phyloP scores from a whole-genome alignment of 1,284 basidiomycete species.

The Porogramme epimiltina region DNA sequence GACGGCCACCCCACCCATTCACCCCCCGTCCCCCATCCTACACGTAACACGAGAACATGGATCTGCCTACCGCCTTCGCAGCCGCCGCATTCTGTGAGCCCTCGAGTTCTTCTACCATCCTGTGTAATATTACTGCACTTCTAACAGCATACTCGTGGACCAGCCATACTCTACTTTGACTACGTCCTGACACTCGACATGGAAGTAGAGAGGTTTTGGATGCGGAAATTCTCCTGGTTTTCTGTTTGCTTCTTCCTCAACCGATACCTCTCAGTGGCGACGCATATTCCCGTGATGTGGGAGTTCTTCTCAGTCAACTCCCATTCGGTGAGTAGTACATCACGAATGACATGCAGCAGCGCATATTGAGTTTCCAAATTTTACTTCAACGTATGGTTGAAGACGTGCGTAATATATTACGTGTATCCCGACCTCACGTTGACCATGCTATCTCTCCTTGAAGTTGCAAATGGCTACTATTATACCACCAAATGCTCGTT shows the following conservation, averaged over 20 bases:
- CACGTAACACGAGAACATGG: too few relatives aligned
- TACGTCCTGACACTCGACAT: background rate
- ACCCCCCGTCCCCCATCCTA: too few relatives aligned
- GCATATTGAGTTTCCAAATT: slow-evolving; percentile 1
- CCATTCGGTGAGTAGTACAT: background rate
- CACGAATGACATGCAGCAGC: background rate
- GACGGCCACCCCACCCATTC: too few relatives aligned
- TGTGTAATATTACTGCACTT: too few relatives aligned
- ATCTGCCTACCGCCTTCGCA: too few relatives aligned
- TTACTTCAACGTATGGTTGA: slow-evolving; percentile 8
- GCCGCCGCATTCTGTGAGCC: too few relatives aligned
- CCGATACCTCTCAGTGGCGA: slow-evolving; percentile 6
- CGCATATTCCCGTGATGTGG: slow-evolving; percentile 2
- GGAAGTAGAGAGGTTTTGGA: slow-evolving; percentile 3
- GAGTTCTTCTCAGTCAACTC: slow-evolving; percentile 1
- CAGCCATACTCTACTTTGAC: too few relatives aligned
- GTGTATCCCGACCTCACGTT: slow-evolving; percentile 1
- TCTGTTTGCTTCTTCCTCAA: slow-evolving; percentile 6
- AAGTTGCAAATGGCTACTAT: too few relatives aligned
- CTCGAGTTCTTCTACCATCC: too few relatives aligned
- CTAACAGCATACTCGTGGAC: too few relatives aligned
- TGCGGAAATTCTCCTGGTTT: background rate
- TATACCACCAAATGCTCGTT: too few relatives aligned
- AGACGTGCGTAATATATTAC: background rate
- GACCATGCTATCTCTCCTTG: too few relatives aligned